Base-by-base conservation (phyloP, 1,284 basidiomycete genomes). In the Irpex lacteus region DNA sequence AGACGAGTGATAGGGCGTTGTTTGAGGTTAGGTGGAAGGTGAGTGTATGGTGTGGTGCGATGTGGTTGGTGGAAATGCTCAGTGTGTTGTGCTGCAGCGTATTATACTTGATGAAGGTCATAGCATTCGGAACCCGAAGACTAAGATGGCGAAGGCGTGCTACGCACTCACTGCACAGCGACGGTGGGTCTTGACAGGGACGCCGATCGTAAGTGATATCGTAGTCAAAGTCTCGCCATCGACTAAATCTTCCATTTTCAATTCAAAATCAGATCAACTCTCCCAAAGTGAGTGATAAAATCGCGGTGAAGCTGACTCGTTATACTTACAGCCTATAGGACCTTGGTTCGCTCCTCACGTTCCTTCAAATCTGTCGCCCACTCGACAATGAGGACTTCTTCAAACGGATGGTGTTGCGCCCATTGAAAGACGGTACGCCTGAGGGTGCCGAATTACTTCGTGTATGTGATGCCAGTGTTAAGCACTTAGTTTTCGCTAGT, bases 31-130 rank as follows among this genome's bases (percentile, higher is more conserved):
- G 83, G 53, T 97, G 95, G 95, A 94, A 95, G 85, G 90, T 87
- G 55, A 34, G 54, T 49, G 44, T 19, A 15, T 4, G 37, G 52
- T 32, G 15, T 53, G 18, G 13, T 44, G n/a, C n/a, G n/a, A n/a
- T n/a, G 8, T 65, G 13, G n/a, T 13, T 2, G 11, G 15, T n/a
- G 19, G 34, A 32, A 60, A 32, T 61, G 34, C 34, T 38, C 13
- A 53, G 7, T 5, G 15, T 19, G 15, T 59, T 34, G 13, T 9
- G 60, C 18, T 59, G 5, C 66, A 91, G 87, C 82, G 95, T 65
- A 74, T 96, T 44, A 86, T 97, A 37, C 80, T 96, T 2, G 95
- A 97, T 67, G 95, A 97, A 76, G 95, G 92, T 0, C 95, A 97
- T 71, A 88, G 76, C 18, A 89, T 96, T 67, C 88, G 94, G 62